Evolutionary conservation across 495 filamentous ascomycete species (phyloP).

Genomic region (Tuber aestivum): DNA sequence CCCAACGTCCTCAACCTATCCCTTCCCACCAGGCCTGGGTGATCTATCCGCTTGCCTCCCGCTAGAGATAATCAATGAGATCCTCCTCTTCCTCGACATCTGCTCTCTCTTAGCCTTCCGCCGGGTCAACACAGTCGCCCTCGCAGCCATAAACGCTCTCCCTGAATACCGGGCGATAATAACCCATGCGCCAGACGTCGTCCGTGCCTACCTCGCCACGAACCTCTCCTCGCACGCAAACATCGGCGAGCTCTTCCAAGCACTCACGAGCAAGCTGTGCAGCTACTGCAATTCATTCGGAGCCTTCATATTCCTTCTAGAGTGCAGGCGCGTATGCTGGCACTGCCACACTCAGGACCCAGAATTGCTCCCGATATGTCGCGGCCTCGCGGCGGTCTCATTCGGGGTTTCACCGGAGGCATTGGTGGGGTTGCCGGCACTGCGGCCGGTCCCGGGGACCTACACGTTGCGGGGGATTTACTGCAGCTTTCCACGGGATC

Average conservation of each 20-base stretch:
- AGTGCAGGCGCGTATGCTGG: slow-evolving; percentile 31
- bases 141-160: slow-evolving; percentile 16
- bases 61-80: slow-evolving; percentile 29
- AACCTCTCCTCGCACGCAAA: slow-evolving; percentile 17
- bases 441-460: slow-evolving; percentile 23
- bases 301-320: slow-evolving; percentile 25
- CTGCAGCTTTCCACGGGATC: slow-evolving; percentile 14
- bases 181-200: slow-evolving; percentile 23
- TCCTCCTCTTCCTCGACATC: slow-evolving; percentile 26
- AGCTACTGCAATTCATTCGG: slow-evolving; percentile 27
- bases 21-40: slow-evolving; percentile 9
- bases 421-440: slow-evolving; percentile 13
- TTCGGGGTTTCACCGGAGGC: slow-evolving; percentile 19
- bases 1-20: slow-evolving; percentile 7
- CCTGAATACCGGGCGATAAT: slow-evolving; percentile 23
- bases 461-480: slow-evolving; percentile 26
- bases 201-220: slow-evolving; percentile 26
- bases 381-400: slow-evolving; percentile 13
- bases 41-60: slow-evolving; percentile 22
- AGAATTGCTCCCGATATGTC: slow-evolving; percentile 25
- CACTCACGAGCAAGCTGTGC: slow-evolving; percentile 20
- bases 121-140: slow-evolving; percentile 13
- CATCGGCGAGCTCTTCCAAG: slow-evolving; percentile 16
- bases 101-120: slow-evolving; percentile 17
- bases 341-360: slow-evolving; percentile 32